Percentiles rank a stretch among this genome's conserved stretches.
These are phyloP conservation scores for Ceratobasidium sp. DNA, from an alignment of 1,284 basidiomycete species.

Conservation along the genomic window DNA sequence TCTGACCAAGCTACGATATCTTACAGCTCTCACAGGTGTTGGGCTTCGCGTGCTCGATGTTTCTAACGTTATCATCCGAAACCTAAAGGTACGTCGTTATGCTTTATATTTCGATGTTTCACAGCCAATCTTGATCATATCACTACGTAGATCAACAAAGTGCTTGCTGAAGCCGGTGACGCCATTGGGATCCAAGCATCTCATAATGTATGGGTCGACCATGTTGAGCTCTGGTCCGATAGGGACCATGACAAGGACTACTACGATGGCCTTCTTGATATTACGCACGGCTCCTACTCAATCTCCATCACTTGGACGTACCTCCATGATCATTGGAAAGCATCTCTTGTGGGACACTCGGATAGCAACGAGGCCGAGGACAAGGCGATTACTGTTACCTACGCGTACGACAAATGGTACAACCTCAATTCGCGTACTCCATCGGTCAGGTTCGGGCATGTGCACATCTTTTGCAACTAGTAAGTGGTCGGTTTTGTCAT, in stretches of 20 bases:
- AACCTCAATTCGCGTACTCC: constrained; percentile 50
- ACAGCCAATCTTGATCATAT: neutral
- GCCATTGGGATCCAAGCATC: constrained; percentile 37
- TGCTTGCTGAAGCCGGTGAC: constrained; percentile 27
- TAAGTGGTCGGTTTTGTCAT: neutral
- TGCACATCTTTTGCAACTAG: constrained; percentile 31
- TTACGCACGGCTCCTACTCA: constrained; percentile 32
- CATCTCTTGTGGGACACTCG: constrained; percentile 39
- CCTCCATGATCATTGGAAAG: constrained; percentile 44
- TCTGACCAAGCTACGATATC: neutral
- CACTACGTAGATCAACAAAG: constrained; percentile 36
- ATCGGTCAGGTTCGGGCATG: constrained; percentile 53
- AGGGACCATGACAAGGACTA: constrained; percentile 43
- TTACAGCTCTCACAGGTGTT: constrained; percentile 54
- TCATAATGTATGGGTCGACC: constrained; percentile 43
- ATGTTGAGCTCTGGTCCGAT: constrained; percentile 38
- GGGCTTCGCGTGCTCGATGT: constrained; percentile 59
- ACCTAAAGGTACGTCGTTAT: constrained; percentile 59
- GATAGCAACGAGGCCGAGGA: constrained; percentile 40
- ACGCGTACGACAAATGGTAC: constrained; percentile 41
- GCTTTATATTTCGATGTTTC: neutral
- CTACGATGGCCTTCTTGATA: constrained; percentile 40
- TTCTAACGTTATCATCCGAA: constrained; percentile 62
- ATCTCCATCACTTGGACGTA: constrained; percentile 37
- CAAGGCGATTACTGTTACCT: constrained; percentile 39